Percentiles rank a stretch among this genome's conserved stretches.
Conservation (phyloP, 2,329 filamentous ascomycete genomes). For the Clonostachys rosea region DNA sequence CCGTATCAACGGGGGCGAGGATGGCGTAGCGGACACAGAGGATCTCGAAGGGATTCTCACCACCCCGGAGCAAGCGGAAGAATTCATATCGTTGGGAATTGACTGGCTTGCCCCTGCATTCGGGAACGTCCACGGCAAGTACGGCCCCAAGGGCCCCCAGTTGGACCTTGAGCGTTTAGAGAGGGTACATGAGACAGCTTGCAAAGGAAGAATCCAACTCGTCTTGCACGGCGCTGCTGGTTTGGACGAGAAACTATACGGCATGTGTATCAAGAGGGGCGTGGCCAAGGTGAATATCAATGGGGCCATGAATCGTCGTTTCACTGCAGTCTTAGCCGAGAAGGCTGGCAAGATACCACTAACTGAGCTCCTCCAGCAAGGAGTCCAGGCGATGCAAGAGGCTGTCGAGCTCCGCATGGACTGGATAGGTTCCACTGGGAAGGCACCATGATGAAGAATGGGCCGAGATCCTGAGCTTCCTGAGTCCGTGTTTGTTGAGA, state of each 20-base stretch:
- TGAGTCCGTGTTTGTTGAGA: too few relatives aligned
- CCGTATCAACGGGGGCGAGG: constrained; percentile 45
- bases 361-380: constrained; percentile 12
- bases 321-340: constrained; percentile 5
- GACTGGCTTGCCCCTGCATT: constrained; percentile 73
- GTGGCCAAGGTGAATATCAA: constrained; percentile 43
- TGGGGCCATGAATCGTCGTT: constrained; percentile 28
- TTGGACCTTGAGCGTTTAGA: constrained; percentile 15
- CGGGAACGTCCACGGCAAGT: constrained; percentile 66
- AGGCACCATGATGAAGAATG: too few relatives aligned
- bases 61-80: constrained; percentile 62
- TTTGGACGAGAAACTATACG: too few relatives aligned
- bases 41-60: constrained; percentile 50
- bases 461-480: too few relatives aligned
- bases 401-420: constrained; percentile 11
- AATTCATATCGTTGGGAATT: constrained; percentile 68
- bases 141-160: constrained; percentile 25
- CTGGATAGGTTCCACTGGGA: not conserved
- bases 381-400: constrained; percentile 5
- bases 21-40: constrained; percentile 60
- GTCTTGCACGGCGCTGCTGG: constrained; percentile 33
- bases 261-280: too few relatives aligned
- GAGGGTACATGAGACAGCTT: constrained; percentile 31
- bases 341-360: constrained; percentile 7
- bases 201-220: constrained; percentile 33